Evolutionary conservation across 305 asterid species (phyloP).

Genomic region (Striga hermonthica): DNA sequence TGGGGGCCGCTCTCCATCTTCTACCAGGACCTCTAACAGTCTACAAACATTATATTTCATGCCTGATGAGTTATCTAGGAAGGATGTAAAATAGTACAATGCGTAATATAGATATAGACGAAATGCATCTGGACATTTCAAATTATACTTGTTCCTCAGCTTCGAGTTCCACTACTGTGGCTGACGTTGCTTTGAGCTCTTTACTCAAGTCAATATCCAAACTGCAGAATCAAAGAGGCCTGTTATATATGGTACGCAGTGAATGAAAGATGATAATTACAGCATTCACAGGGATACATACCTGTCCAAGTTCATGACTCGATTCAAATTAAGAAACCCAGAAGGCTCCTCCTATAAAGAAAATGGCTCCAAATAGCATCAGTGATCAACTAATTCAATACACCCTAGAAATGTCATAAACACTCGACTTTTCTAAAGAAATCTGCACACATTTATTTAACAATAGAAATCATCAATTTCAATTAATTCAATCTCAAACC

Average conservation of each 20-base stretch:
- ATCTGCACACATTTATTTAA: slow-evolving; percentile 4
- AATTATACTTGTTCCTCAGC: slow-evolving; percentile 50
- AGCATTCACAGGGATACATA: slow-evolving; percentile 28
- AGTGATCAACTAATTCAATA: slow-evolving; percentile 4
- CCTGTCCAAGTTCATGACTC: slow-evolving; percentile 93
- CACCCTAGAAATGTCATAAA: background rate
- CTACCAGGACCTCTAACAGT: slow-evolving; percentile 34
- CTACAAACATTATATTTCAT: slow-evolving; percentile 39
- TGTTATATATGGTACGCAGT: slow-evolving; percentile 15
- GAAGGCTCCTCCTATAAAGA: slow-evolving; percentile 61
- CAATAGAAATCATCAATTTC: slow-evolving; percentile 7
- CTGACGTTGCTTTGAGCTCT: slow-evolving; percentile 44
- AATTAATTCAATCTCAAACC: slow-evolving; percentile 6
- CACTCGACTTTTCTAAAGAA: background rate
- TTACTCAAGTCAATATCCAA: slow-evolving; percentile 73
- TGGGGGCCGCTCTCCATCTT: slow-evolving; percentile 86
- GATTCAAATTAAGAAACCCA: slow-evolving; percentile 91
- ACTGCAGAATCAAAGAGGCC: slow-evolving; percentile 39
- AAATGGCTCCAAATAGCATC: slow-evolving; percentile 17
- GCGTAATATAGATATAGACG: background rate
- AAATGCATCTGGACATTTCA: slow-evolving; percentile 14
- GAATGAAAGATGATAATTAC: background rate
- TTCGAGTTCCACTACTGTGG: slow-evolving; percentile 32
- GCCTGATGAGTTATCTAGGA: slow-evolving; percentile 16
- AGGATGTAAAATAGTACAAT: background rate